Base-by-base conservation (phyloP, 768 basidiomycete genomes). In the Heimioporus sp. region DNA sequence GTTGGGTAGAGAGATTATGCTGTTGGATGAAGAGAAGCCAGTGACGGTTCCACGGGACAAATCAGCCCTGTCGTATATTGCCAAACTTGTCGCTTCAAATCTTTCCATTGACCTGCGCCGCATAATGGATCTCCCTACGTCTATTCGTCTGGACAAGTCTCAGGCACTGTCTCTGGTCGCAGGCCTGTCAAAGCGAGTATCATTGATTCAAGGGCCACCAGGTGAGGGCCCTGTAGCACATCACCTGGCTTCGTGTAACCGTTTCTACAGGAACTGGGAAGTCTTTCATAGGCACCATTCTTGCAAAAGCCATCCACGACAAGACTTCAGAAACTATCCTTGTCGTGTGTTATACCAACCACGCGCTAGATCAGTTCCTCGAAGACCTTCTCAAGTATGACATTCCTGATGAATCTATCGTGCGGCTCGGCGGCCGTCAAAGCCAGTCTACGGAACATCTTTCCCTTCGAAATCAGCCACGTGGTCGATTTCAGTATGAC, bases 321-420 rank as follows among this genome's bases (percentile, higher is more conserved):
- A 58, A 64, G 45, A 78, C 78, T 0, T 5, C 52, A 0, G 66
- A 72, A 36, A 79, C 65, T 0, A 84, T 87, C 17, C 76, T 87
- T 8, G 80, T 87, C 15, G 80, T 85, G 30, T 87, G 85, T 58
- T 87, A 80, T 51, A 88, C 85, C 1, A 88, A 88, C 50, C 86
- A 88, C 51, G 86, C 86, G 0, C 73, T 88, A 0, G 86, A 87
- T 59, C 81, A 86, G 51, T 83, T 88, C 48, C 72, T 88, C 6
- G 75, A 79, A 21, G 79, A 82, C 48, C 74, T 88, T 6, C 63
- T 87, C 15, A 71, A 77, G 32, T 80, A 81, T 32, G 81, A 76
- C 1, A 83, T 87, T 3, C 80, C 83, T 1, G 46, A 49, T 0
- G 3, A 36, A 3, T 72, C 64, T 30, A 78, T 88, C 38, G 76